Base-by-base conservation (phyloP, 805 yeast genomes). In the Saturnispora zaruensis region DNA sequence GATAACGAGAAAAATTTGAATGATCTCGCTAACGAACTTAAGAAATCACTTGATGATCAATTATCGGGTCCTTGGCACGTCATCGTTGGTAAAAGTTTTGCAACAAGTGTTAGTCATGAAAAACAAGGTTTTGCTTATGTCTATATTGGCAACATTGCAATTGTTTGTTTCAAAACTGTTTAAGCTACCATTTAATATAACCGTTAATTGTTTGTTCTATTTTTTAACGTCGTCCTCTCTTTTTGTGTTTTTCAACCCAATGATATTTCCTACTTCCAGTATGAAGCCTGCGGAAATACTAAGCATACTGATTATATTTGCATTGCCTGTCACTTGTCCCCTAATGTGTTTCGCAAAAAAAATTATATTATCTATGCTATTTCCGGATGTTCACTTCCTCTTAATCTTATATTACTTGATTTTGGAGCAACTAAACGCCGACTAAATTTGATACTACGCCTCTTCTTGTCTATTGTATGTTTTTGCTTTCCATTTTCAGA, bases 1-100 rank as follows among this genome's bases (percentile, higher is more conserved):
- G 59, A 68, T 18, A 70, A 71, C 57, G 45, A 56, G 33, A 65
- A 65, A 36, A 65, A 74, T 14, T 80, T 78, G 50, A 78, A 78
- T 55, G 91, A 84, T 48, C 69, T 84, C 34, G 90, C 93, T 14
- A 74, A 81, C 0, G 70, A 66, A 49, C 65, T 84, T 53, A 86
- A 85, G 68, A 81, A 82, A 57, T 72, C 72, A 54, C 64, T 84
- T 64, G 93, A 85, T 61, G 72, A 74, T 44, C 64, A 71, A 43
- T 77, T 73, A 52, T 91, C 90, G 0, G 75, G 80, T 26, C 78
- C 87, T 37, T 86, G 93, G 95, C 91, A 86, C 62, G 87, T 83
- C 2, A 75, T 86, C 45, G 89, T 84, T 48, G 95, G 93, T 9
- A 82, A 78, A 63, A 81, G 81, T 57, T 86, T 85, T 65, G 91